phyloP scores from a whole-genome alignment of 768 basidiomycete genomes.

The Trametes cingulata region DNA sequence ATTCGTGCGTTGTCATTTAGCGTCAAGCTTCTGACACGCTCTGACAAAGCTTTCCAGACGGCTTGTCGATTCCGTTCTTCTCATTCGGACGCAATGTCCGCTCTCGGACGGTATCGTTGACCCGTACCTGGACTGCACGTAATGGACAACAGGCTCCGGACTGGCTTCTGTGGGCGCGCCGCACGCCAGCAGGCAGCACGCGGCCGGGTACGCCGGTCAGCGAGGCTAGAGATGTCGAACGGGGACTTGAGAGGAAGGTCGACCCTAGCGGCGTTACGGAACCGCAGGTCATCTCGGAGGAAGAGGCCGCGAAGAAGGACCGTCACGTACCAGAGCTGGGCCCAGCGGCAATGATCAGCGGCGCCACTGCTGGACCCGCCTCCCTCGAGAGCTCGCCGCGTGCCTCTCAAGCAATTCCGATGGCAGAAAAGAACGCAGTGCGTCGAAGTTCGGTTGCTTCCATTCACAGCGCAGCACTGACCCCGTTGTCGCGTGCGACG shows the following conservation, averaged over 20 bases:
- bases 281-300: neutral
- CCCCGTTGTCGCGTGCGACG: neutral
- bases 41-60: constrained; percentile 43
- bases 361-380: constrained; percentile 8
- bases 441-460: neutral
- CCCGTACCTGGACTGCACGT: constrained; percentile 43
- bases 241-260: constrained; percentile 9
- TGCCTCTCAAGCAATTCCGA: neutral
- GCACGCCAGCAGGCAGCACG: constrained; percentile 18
- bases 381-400: neutral
- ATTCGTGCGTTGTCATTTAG: constrained; percentile 52
- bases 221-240: constrained; percentile 6
- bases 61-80: constrained; percentile 71
- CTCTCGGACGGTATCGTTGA: constrained; percentile 48
- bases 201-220: constrained; percentile 4
- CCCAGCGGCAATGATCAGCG: constrained; percentile 16
- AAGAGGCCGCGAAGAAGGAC: neutral
- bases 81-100: constrained; percentile 49
- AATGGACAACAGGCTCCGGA: constrained; percentile 37
- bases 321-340: constrained; percentile 11
- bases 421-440: neutral
- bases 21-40: neutral
- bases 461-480: neutral
- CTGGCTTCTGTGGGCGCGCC: constrained; percentile 44
- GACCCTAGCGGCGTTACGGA: neutral